Conservation (phyloP, 1,139 yeast genomes). For the Candida mesenterica region DNA sequence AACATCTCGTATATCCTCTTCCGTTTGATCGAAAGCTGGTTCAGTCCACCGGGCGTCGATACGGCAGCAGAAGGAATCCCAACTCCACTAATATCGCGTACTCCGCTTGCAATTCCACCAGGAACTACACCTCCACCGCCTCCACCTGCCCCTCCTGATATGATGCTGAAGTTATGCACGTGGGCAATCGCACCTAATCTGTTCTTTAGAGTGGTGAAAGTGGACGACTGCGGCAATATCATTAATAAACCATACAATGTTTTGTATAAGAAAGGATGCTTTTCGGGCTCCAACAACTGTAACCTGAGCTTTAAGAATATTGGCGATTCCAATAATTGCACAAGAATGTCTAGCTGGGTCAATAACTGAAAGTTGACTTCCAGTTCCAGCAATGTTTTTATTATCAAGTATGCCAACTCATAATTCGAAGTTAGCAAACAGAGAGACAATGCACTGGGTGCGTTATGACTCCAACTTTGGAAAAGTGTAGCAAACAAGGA, state of each 20-base stretch:
- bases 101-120: constrained; percentile 13
- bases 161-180: constrained; percentile 19
- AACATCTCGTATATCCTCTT: constrained; percentile 53
- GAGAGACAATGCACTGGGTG: constrained; percentile 83
- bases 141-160: constrained; percentile 13
- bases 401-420: constrained; percentile 78
- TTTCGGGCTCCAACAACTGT: constrained; percentile 84
- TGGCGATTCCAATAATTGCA: constrained; percentile 77
- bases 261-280: constrained; percentile 78
- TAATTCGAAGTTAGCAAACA: constrained; percentile 88
- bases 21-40: constrained; percentile 39
- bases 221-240: constrained; percentile 95
- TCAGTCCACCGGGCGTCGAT: constrained; percentile 15
- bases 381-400: constrained; percentile 71
- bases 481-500: constrained; percentile 73
- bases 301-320: constrained; percentile 84
- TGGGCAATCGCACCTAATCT: constrained; percentile 56
- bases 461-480: constrained; percentile 89
- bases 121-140: too few species aligned
- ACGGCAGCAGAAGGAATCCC: constrained; percentile 3
- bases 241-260: constrained; percentile 89
- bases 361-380: constrained; percentile 71
- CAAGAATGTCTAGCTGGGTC: constrained; percentile 76
- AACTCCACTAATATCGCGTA: not conserved
- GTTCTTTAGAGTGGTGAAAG: constrained; percentile 76